Evolutionary conservation across 2,329 filamentous ascomycete genomes (phyloP).

Genomic region (Biscogniauxia marginata): DNA sequence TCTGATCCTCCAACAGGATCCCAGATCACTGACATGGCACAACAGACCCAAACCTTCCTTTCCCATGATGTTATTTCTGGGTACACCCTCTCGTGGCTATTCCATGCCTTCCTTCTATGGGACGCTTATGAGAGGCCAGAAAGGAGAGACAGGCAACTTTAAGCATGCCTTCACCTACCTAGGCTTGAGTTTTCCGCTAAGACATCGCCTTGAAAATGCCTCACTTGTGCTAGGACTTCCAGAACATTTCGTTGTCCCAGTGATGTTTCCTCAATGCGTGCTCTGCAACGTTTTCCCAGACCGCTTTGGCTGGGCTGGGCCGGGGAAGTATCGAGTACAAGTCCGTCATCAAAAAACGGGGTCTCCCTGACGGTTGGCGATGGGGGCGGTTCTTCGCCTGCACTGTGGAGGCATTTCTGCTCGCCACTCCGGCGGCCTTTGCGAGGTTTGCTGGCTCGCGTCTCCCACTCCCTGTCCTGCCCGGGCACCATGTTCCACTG

Average conservation of each 20-base stretch:
- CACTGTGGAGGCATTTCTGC: not conserved
- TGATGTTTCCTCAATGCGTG: not conserved
- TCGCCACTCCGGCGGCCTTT: not conserved
- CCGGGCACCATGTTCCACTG: slow-evolving; percentile 18
- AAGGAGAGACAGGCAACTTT: not conserved
- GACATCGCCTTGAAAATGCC: not conserved
- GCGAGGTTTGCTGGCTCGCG: not conserved
- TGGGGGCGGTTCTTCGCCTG: not conserved
- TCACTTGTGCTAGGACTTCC: not conserved
- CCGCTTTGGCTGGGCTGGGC: not conserved
- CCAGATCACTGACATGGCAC: not conserved
- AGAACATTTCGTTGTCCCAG: not conserved
- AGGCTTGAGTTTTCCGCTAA: not conserved
- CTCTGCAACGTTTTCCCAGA: not conserved
- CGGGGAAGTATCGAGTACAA: not conserved
- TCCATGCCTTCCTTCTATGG: not conserved
- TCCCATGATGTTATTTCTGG: not conserved
- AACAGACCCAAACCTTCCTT: not conserved
- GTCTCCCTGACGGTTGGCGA: not conserved
- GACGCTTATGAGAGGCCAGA: not conserved
- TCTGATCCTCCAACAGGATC: not conserved
- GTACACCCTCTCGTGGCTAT: not conserved
- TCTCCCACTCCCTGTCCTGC: not conserved
- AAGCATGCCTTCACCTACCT: not conserved
- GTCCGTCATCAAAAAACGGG: not conserved